Base-by-base conservation (phyloP, 345 rosid species). In the Brassica rapa region DNA sequence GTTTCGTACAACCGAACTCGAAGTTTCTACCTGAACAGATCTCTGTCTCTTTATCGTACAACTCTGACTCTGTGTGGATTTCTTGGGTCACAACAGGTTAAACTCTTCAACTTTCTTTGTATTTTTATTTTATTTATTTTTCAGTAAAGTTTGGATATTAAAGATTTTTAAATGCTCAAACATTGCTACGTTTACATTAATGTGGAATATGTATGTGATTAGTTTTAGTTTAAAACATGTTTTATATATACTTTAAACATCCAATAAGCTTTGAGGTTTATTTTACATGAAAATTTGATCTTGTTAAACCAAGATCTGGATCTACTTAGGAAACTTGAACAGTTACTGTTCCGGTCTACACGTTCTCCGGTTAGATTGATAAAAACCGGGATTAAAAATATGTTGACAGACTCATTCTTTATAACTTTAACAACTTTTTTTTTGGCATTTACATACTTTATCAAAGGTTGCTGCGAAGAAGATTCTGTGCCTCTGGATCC, bases 11-110 rank as follows among this genome's bases (percentile, higher is more conserved):
- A 76, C 77, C 76, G 4, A 86, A 37, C 57, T 6, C 25, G 19
- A 84, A 84, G 24, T 86, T 89, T 72, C 73, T 66, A 80, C 99
- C 98, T 15, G 90, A 92, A 65, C 99, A 94, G 76, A 85, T 94
- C 74, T 89, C 92, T 0, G 68, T 94, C 75, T 91, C 99, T 61
- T 94, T 94, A 16, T 91, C 98, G 49, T 69, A 86, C 25, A 77
- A 60, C 63, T 72, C 80, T 82, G 83, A 87, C 82, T 89, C 98
- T 1, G 86, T 86, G 32, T 91, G 93, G 96, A 79, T 92, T 66
- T 94, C 99, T 64, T 94, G 99, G 99, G 77, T 92, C 79, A 92
- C 99, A 79, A 90, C 97, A 82, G 98, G 97, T 81, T 73, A 73
- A 21, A 6, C 62, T 76, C 39, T 72, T 72, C 41, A 15, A 5